phyloP scores from a whole-genome alignment of 805 yeast genomes.

The Starmerella ratchasimensis region DNA sequence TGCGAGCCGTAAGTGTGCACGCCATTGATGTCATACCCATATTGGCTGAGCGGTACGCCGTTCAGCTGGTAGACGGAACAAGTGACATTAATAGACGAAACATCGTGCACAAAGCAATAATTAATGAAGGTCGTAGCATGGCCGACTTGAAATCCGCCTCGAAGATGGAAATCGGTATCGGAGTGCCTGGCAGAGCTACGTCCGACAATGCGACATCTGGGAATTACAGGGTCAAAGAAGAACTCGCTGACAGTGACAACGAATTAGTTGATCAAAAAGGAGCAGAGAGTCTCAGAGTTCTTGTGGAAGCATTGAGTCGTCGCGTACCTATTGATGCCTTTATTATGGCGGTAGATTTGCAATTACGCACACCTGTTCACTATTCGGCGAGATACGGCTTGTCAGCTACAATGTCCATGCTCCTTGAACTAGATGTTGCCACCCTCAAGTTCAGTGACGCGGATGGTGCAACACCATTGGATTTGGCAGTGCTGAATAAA shows the following conservation, averaged over 20 bases:
- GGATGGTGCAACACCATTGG: conserved; percentile 69
- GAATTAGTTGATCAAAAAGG: neutral
- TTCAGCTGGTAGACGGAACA: conserved; percentile 33
- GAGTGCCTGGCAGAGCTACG: conserved; percentile 4
- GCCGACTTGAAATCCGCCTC: conserved; percentile 3
- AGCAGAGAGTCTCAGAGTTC: neutral
- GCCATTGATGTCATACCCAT: conserved; percentile 37
- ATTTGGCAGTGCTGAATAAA: conserved; percentile 65
- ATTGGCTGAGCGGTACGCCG: conserved; percentile 29
- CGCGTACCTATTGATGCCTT: conserved; percentile 1
- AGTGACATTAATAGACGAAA: conserved; percentile 70
- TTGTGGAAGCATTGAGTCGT: neutral
- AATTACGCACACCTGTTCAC: conserved; percentile 74
- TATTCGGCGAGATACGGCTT: conserved; percentile 82
- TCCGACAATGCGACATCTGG: too few relatives aligned
- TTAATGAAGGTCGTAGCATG: conserved; percentile 49
- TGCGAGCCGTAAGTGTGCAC: conserved; percentile 34
- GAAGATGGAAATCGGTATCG: conserved; percentile 8
- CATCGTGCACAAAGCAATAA: conserved; percentile 71
- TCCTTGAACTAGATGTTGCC: conserved; percentile 31
- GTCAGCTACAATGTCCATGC: conserved; percentile 42
- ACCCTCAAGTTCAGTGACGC: conserved; percentile 36
- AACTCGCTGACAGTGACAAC: neutral
- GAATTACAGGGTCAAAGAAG: neutral
- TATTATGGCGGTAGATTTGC: conserved; percentile 55